Base-by-base conservation (phyloP, 1,284 basidiomycete genomes). In the Omphalotus olearius region DNA sequence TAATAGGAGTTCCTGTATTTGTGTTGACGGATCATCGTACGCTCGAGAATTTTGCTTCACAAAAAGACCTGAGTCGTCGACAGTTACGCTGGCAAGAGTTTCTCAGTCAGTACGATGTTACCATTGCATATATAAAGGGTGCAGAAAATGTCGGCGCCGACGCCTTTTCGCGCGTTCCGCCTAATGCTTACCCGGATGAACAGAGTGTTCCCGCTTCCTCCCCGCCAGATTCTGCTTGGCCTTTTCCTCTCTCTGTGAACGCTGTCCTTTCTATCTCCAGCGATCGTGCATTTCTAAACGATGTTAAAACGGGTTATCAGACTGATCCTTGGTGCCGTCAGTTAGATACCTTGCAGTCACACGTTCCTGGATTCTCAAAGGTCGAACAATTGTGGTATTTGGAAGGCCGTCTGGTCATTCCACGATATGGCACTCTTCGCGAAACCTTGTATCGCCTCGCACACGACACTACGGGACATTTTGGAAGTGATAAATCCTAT, bases 11-110 rank as follows among this genome's bases (percentile, higher is more conserved):
- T 0, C 47, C 52, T 1, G 69, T 76, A 47, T 45, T 54, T 0
- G 58, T 76, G 1, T 66, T 64, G 38, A 72, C 71, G 0, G 69
- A 76, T 52, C 73, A 78, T 52, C 37, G 61, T 0, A 73, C 71
- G 0, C 59, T 76, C 0, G 61, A 68, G 30, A 64, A 68, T 49
- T 72, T 76, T 49, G 17, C 63, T 2, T 60, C 45, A 0, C 71
- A 76, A 47, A 54, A 60, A 5, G 58, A 70, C 30, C 55, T 74
- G 1, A 69, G 67, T 14, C 42, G 58, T 1, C 35, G 65, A 6
- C 71, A 70, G 54, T 50, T 59, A 0, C 56, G 62, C 1, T 74
- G 71, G 71, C 55, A 59, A 40, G 66, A 71, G 50, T 55, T 61
- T 14, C 35, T 74, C 0, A n/a, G 44, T 6, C 61, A 71, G 16